phyloP scores from a whole-genome alignment of 176 grass and related monocot genomes.

The Avena eriantha region DNA sequence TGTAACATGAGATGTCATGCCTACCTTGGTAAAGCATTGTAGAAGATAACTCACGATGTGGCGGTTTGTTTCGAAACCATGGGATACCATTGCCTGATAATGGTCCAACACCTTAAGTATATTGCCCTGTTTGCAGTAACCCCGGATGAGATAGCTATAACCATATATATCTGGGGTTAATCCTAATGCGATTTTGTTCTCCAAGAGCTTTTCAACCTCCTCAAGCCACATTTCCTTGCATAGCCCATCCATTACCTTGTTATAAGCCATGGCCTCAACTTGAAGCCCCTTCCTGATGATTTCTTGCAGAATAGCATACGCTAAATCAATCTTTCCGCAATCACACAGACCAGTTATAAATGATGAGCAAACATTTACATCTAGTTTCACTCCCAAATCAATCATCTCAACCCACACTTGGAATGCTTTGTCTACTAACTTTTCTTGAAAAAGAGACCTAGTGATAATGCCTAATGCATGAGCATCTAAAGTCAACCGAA shows the following conservation, averaged over 20 bases:
- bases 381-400: slow-evolving; percentile 60
- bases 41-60: slow-evolving; percentile 62
- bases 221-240: slow-evolving; percentile 72
- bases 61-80: slow-evolving; percentile 61
- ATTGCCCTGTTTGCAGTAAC: slow-evolving; percentile 62
- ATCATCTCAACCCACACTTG: slow-evolving; percentile 54
- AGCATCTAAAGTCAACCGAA: slow-evolving; percentile 44
- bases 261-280: slow-evolving; percentile 60
- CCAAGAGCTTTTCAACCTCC: slow-evolving; percentile 75
- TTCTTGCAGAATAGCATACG: slow-evolving; percentile 56
- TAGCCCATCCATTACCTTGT: slow-evolving; percentile 72
- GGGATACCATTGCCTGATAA: slow-evolving; percentile 57
- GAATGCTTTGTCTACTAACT: slow-evolving; percentile 45
- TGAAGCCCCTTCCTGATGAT: slow-evolving; percentile 43
- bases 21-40: slow-evolving; percentile 57
- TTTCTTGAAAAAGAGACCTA: slow-evolving; percentile 56
- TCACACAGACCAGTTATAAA: slow-evolving; percentile 63
- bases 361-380: slow-evolving; percentile 49
- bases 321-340: slow-evolving; percentile 53
- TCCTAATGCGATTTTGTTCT: slow-evolving; percentile 54
- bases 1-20: slow-evolving; percentile 55
- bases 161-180: slow-evolving; percentile 50
- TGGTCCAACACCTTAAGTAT: slow-evolving; percentile 61
- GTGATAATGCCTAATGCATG: slow-evolving; percentile 53
- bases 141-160: slow-evolving; percentile 65